phyloP scores from a whole-genome alignment of 225 moss, liverwort and hornwort species.

The Sphagnum contortum region DNA sequence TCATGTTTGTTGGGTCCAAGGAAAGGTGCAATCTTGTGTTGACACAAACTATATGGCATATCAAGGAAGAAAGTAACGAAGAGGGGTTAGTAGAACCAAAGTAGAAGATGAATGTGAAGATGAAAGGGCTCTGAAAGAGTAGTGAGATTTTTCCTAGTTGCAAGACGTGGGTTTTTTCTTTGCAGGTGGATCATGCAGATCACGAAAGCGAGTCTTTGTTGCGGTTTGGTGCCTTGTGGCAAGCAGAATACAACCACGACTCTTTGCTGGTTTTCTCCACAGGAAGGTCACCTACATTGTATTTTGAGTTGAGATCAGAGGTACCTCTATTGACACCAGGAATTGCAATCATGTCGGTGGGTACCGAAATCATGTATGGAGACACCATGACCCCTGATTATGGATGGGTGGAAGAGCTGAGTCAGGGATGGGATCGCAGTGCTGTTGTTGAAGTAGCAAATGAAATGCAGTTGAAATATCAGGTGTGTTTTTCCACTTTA shows the following conservation, averaged over 20 bases:
- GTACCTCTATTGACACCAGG: conserved; percentile 56
- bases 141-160: not conserved
- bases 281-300: conserved; percentile 52
- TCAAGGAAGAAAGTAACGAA: too few species aligned
- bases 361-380: conserved; percentile 64
- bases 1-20: too few species aligned
- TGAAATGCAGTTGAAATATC: conserved; percentile 51
- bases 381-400: conserved; percentile 46
- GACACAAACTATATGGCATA: too few species aligned
- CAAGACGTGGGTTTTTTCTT: not conserved
- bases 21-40: too few species aligned
- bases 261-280: conserved; percentile 55
- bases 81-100: too few species aligned
- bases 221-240: conserved; percentile 58
- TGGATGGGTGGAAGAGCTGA: conserved; percentile 41
- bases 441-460: conserved; percentile 54
- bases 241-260: conserved; percentile 55
- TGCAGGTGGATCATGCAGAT: conserved; percentile 57
- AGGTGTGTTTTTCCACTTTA: conserved; percentile 12
- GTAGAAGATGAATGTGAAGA: too few species aligned
- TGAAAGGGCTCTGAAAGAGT: too few species aligned
- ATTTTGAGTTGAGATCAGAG: conserved; percentile 40
- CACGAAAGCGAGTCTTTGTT: conserved; percentile 28
- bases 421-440: conserved; percentile 57
- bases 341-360: conserved; percentile 51